These are phyloP conservation scores for Pseudozyma sp. DNA, from an alignment of 1,284 basidiomycete species.

Conservation along the genomic window DNA sequence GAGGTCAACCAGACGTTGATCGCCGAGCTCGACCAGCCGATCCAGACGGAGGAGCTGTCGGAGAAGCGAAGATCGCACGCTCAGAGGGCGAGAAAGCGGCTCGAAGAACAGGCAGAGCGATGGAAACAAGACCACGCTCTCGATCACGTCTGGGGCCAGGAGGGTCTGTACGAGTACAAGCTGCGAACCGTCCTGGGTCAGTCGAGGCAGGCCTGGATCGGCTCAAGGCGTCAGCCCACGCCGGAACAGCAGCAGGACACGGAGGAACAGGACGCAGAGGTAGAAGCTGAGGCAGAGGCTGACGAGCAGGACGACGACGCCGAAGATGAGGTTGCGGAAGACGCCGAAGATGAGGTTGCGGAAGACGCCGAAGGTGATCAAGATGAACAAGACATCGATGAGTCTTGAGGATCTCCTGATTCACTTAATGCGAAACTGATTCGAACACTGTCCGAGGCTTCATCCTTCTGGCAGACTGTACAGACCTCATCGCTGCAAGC, in stretches of 20 bases:
- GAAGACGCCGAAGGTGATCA: conserved; percentile 6
- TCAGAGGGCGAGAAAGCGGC: conserved; percentile 20
- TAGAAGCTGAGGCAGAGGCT: conserved; percentile 5
- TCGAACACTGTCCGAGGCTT: not conserved
- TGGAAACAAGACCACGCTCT: conserved; percentile 33
- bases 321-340: not conserved
- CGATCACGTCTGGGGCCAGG: conserved; percentile 36
- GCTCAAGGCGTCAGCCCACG: conserved; percentile 15
- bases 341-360: not conserved
- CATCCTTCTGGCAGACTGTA: too few relatives aligned
- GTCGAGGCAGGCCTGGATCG: conserved; percentile 40
- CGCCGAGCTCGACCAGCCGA: conserved; percentile 20
- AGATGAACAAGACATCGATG: conserved; percentile 1
- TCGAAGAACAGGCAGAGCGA: conserved; percentile 9
- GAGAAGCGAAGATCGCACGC: conserved; percentile 11
- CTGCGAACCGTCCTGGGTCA: conserved; percentile 28
- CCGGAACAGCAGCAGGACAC: conserved; percentile 14
- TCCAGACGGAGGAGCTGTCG: not conserved
- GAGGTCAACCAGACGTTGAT: conserved; percentile 29
- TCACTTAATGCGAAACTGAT: not conserved
- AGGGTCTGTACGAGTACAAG: conserved; percentile 48
- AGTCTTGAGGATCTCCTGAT: conserved; percentile 1
- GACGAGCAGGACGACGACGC: conserved; percentile 12
- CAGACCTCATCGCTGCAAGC: too few relatives aligned
- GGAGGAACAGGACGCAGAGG: conserved; percentile 4